These are phyloP conservation scores for Spatholobus suberectus DNA, from an alignment of 306 rosid genomes.

Conservation along the genomic window DNA sequence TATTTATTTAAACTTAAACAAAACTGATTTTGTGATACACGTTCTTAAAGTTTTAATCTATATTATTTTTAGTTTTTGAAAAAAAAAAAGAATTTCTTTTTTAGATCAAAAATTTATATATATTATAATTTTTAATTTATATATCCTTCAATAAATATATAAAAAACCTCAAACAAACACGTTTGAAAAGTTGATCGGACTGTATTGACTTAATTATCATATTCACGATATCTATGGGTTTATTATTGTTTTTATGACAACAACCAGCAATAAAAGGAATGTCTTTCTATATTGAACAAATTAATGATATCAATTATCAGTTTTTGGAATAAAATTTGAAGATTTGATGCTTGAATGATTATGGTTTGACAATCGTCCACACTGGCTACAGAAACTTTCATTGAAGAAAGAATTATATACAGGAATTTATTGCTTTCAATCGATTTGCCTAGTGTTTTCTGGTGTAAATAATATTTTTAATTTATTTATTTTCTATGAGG, in stretches of 20 bases:
- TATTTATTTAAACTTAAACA: too few relatives aligned
- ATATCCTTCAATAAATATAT: too few relatives aligned
- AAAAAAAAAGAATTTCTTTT: too few relatives aligned
- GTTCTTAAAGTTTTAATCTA: too few relatives aligned
- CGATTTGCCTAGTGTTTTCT: not conserved
- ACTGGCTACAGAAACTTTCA: not conserved
- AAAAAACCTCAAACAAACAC: too few relatives aligned
- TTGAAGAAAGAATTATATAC: not conserved
- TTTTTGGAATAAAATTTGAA: not conserved
- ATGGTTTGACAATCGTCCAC: constrained; percentile 30
- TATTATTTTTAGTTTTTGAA: too few relatives aligned
- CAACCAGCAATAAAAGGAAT: not conserved
- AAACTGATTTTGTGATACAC: too few relatives aligned
- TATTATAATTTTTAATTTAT: too few relatives aligned
- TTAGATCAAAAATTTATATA: too few relatives aligned
- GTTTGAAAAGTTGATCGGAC: too few relatives aligned
- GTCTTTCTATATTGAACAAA: too few relatives aligned
- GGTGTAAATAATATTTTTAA: not conserved
- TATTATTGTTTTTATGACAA: not conserved
- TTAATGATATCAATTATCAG: too few relatives aligned
- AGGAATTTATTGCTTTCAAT: not conserved
- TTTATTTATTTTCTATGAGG: not conserved
- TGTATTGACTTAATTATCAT: not conserved
- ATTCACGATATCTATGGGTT: not conserved
- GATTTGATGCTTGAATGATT: constrained; percentile 32